These are phyloP conservation scores for Cornus suecica DNA, from an alignment of 148 eudicot species.

Conservation along the genomic window DNA sequence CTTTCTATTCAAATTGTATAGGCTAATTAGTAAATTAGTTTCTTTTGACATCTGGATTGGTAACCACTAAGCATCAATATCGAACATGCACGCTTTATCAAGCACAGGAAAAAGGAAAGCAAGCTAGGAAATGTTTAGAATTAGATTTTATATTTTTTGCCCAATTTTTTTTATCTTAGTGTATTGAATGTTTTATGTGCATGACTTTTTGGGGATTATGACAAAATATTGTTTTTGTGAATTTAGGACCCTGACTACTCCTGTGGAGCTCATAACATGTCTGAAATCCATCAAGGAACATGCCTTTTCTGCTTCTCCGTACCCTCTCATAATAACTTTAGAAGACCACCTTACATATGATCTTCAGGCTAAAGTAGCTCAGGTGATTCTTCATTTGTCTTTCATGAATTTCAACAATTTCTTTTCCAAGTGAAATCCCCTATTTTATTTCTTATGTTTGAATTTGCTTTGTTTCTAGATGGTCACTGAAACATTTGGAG, in stretches of 20 bases:
- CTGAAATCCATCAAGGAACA: neutral
- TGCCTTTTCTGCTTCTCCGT: neutral
- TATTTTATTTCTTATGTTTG: neutral
- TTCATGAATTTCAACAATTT: neutral
- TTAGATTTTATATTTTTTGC: neutral
- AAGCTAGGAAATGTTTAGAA: neutral
- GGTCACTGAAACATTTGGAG: constrained; percentile 73
- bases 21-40: neutral
- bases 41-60: neutral
- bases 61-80: neutral
- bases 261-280: neutral
- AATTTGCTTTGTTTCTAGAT: constrained; percentile 36
- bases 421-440: no score
- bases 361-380: neutral
- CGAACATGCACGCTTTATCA: neutral
- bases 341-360: neutral
- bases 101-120: neutral
- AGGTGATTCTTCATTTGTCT: constrained; percentile 36
- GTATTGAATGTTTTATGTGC: no score
- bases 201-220: neutral
- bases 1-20: neutral
- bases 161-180: no score
- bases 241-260: neutral
- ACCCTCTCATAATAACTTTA: neutral
- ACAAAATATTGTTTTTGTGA: neutral